phyloP scores from a whole-genome alignment of 2,329 filamentous ascomycete genomes.

The Rutstroemia sydowiana region DNA sequence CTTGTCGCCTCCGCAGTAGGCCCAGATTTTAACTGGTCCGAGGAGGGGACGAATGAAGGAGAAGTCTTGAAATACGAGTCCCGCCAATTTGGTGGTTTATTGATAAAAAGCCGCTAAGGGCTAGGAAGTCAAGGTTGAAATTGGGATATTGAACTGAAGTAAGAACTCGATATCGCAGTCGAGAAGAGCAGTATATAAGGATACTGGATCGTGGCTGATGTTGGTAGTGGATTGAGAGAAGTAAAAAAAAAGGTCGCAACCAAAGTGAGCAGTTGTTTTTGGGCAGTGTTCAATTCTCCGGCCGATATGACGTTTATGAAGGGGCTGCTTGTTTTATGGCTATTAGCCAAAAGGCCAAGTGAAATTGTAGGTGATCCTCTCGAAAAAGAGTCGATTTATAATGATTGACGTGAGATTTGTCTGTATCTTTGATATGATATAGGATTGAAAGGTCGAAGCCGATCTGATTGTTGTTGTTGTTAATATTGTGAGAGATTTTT shows the following conservation, averaged over 20 bases:
- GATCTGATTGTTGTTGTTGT: not conserved
- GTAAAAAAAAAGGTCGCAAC: not conserved
- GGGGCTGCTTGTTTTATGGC: not conserved
- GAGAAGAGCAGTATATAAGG: not conserved
- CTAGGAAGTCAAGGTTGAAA: constrained; percentile 10
- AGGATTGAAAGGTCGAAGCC: constrained; percentile 8
- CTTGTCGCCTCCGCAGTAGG: constrained; percentile 93
- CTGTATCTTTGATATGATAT: not conserved
- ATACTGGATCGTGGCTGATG: not conserved
- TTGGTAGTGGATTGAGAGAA: not conserved
- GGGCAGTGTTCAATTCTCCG: not conserved
- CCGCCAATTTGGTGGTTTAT: constrained; percentile 85
- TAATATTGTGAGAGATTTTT: not conserved
- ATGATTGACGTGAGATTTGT: not conserved
- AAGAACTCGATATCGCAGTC: not conserved
- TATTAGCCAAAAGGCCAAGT: not conserved
- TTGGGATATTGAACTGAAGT: not conserved
- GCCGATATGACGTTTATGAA: not conserved
- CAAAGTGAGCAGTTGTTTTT: not conserved
- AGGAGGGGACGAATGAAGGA: constrained; percentile 82
- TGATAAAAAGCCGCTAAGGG: constrained; percentile 27
- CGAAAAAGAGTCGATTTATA: no score
- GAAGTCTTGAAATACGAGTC: constrained; percentile 62
- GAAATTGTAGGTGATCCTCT: not conserved
- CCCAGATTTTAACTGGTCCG: constrained; percentile 77